Evolutionary conservation across 1,139 yeast species (phyloP).

Genomic region (Candida sp.): DNA sequence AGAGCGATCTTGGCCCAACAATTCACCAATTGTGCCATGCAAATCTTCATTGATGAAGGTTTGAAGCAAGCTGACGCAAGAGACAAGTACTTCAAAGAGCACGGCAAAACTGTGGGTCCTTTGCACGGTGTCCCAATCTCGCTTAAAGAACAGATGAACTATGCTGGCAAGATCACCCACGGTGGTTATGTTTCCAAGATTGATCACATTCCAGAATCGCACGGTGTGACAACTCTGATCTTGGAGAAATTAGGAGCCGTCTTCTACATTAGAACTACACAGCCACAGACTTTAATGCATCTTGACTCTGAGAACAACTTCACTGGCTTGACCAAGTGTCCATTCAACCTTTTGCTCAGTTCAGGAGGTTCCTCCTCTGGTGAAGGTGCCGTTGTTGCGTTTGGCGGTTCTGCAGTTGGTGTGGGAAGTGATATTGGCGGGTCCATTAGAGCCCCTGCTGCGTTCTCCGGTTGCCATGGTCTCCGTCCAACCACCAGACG

Average conservation of each 20-base stretch:
- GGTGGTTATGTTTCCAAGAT: slow-evolving; percentile 65
- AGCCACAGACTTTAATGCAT: slow-evolving; percentile 55
- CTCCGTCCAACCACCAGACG: slow-evolving; percentile 72
- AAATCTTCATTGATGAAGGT: slow-evolving; percentile 38
- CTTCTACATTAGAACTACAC: slow-evolving; percentile 51
- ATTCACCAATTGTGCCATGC: slow-evolving; percentile 40
- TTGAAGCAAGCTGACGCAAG: slow-evolving; percentile 35
- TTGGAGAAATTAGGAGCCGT: slow-evolving; percentile 71
- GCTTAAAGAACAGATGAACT: slow-evolving; percentile 72
- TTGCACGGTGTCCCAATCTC: slow-evolving; percentile 83
- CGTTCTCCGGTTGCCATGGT: slow-evolving; percentile 69
- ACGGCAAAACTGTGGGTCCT: slow-evolving; percentile 72
- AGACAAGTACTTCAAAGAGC: slow-evolving; percentile 44
- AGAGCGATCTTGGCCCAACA: slow-evolving; percentile 47
- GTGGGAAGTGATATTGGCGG: slow-evolving; percentile 86
- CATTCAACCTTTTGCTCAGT: slow-evolving; percentile 42
- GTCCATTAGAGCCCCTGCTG: slow-evolving; percentile 77
- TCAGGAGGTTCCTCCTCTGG: slow-evolving; percentile 78
- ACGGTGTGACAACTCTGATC: slow-evolving; percentile 54
- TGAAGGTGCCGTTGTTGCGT: slow-evolving; percentile 70
- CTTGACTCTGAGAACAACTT: slow-evolving; percentile 47
- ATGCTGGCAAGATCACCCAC: slow-evolving; percentile 59
- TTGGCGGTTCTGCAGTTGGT: slow-evolving; percentile 70
- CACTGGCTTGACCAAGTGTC: slow-evolving; percentile 41
- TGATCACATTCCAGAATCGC: slow-evolving; percentile 51